Base-by-base conservation (phyloP, 192 early-diverging fungal genomes). In the Obelidium mucronatum region DNA sequence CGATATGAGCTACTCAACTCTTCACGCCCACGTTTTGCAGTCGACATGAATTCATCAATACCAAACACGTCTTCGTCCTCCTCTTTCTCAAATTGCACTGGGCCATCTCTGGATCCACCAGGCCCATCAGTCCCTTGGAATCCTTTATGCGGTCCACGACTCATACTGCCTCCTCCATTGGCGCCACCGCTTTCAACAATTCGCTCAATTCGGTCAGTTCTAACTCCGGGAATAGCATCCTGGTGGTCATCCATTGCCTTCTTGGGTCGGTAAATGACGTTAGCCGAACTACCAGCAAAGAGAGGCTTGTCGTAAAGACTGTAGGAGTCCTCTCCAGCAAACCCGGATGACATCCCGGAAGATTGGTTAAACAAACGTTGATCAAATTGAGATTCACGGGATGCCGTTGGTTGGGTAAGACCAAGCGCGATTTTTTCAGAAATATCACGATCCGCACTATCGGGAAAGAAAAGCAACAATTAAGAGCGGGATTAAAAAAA, bases 391-490 rank as follows among this genome's bases (percentile, higher is more conserved):
- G 93, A 91, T 59, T 99, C 98, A 79, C 92, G 92, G 42, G 92
- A 90, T 35, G 88, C 77, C 2, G 98, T 91, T 5, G 96, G 98
- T 70, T 97, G 94, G 30, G 96, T 97, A 65, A 98, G 82, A 28
- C 98, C 98, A 59, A 99, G 87, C 0, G 98, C 98, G 63, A 99
- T 94, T 81, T 97, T 98, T 85, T 99, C 98, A 0, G 97, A 98
- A 65, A 99, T 95, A 86, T 99, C 98, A 78, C 98, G 91, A 1
- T 91, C 90, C 77, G 87, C 78, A 37, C 92, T 94, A 80, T 30
- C 53, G 37, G 56, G 1, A 1, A 3, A 64, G 69, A 54, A 61
- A 74, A 56, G 15, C 1, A 72, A 59, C 58, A 3, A 72, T 31
- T 58, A 17, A 72, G 24, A 54, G 31, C 60, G 28, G 53, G 2